Percentiles rank a stretch among this genome's conserved stretches.
phyloP scores from a whole-genome alignment of 2,329 filamentous ascomycete species.

The Chrysosporium queenslandicum region DNA sequence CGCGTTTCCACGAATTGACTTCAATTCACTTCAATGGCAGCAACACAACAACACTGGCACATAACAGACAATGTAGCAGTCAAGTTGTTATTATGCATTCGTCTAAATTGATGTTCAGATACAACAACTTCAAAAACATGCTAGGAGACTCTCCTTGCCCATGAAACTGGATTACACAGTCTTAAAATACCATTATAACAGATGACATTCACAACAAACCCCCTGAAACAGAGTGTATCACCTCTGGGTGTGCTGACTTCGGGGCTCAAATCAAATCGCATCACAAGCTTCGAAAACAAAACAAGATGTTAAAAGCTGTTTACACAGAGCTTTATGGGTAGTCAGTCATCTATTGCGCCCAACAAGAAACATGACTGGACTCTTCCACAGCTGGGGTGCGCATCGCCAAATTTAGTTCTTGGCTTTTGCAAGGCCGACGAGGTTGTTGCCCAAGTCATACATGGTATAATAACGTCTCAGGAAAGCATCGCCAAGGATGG shows the following conservation, averaged over 20 bases:
- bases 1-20: too few species aligned
- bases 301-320: background rate
- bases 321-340: background rate
- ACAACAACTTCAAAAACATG: background rate
- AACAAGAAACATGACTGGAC: constrained; percentile 1
- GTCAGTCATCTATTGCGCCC: constrained; percentile 3
- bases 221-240: background rate
- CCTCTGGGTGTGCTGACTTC: background rate
- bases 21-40: too few species aligned
- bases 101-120: background rate
- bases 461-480: constrained; percentile 64
- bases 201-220: background rate
- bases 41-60: too few species aligned
- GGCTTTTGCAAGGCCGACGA: constrained; percentile 74
- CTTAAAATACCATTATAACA: background rate
- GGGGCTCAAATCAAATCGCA: background rate
- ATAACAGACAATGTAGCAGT: too few species aligned
- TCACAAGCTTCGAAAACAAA: background rate
- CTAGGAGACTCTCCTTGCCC: background rate
- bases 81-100: background rate
- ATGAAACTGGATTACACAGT: constrained; percentile 1
- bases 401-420: constrained; percentile 1
- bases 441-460: constrained; percentile 83
- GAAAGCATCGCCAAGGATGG: constrained; percentile 69
- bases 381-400: background rate